Evolutionary conservation across 139 green algal species (phyloP).

Genomic region (Asterochloris sp.): DNA sequence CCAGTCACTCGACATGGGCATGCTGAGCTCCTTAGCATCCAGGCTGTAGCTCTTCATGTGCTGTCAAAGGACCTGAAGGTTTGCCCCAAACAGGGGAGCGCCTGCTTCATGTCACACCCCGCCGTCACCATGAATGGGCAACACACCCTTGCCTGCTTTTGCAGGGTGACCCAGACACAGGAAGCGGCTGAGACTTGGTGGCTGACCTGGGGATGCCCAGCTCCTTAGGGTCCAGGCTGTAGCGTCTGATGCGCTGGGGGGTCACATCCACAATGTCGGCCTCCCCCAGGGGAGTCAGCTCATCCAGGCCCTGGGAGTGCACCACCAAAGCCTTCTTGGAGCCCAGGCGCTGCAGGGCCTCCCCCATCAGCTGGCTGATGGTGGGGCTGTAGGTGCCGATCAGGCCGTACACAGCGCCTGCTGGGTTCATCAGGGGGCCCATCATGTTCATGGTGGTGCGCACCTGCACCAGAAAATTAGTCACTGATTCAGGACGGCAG

Average conservation of each 20-base stretch:
- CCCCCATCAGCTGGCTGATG: slow-evolving; percentile 81
- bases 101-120: too few species aligned
- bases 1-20: too few species aligned
- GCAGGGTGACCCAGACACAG: too few species aligned
- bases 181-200: too few species aligned
- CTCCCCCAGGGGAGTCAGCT: slow-evolving; percentile 93
- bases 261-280: slow-evolving; percentile 85
- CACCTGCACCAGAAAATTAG: slow-evolving; percentile 28
- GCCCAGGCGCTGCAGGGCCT: slow-evolving; percentile 73
- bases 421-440: slow-evolving; percentile 96
- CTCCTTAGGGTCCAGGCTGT: slow-evolving; percentile 67
- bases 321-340: slow-evolving; percentile 92
- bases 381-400: slow-evolving; percentile 87
- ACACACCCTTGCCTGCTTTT: too few species aligned
- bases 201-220: slow-evolving; percentile 84
- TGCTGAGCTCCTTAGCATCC: too few species aligned
- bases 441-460: slow-evolving; percentile 94
- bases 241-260: background rate
- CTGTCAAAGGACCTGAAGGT: too few species aligned
- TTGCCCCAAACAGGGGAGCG: too few species aligned
- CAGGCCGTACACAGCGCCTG: slow-evolving; percentile 77
- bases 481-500: too few species aligned
- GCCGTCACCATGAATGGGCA: too few species aligned
- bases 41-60: too few species aligned
- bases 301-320: slow-evolving; percentile 88